Base-by-base conservation (phyloP, 140 eudicot genomes). In the Ambrosia hybrid region DNA sequence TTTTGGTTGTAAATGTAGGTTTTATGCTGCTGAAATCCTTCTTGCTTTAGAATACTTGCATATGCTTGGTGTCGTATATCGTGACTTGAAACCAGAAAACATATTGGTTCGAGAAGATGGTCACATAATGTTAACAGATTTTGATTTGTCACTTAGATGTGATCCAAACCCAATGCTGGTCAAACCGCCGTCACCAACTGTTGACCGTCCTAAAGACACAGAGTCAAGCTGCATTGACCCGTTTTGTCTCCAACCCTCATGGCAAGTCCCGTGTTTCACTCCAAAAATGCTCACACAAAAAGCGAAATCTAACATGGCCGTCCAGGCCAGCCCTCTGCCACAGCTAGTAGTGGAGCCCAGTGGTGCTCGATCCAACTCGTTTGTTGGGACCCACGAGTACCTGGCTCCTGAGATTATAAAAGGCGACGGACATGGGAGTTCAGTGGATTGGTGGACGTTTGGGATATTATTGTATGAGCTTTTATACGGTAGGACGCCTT, bases 361-460 rank as follows among this genome's bases (percentile, higher is more conserved):
- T 0, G 77, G 51, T 52, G 96, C 95, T 10, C 85, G 95, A 48
- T 94, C 99, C 69, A 94, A 90, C 76, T 90, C 97, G 66, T 94
- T 81, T 38, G 97, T 94, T 2, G 99, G 99, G 67, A 94, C 99
- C 15, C 97, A 94, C 14, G 99, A 94, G 66, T 94, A 94, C 70
- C 38, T 94, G 38, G 99, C 99, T 34, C 99, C 99, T 1, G 99
- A 93, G 85, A 86, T 94, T 60, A 83, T 94, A 83, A 94, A 81
- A 76, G 96, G 97, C 4, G 96, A 90, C 60, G 99, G 99, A 3
- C 99, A 94, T 33, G 99, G 99, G 6, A 90, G 99, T 80, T 85
- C 88, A 2, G 99, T 94, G 5, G 99, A 94, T 70, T 94, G 99
- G 99, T 94, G 99, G 99, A 88, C 99, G 0, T 70, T 84, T 43